phyloP scores from a whole-genome alignment of 2,329 filamentous ascomycete genomes.

The Leptosphaerulina australis region DNA sequence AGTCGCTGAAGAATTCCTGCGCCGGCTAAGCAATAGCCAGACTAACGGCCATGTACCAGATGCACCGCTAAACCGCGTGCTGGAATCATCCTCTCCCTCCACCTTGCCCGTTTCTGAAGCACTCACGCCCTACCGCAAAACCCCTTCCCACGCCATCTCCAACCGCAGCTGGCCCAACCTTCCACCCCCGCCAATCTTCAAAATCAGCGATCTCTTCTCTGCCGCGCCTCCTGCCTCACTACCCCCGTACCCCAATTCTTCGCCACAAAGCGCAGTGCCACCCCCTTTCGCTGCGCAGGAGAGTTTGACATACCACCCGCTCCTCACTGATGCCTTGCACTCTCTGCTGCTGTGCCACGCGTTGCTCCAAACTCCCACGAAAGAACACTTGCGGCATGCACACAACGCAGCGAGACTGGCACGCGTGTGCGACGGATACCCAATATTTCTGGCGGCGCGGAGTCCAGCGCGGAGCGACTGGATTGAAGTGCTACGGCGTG shows the following conservation, averaged over 20 bases:
- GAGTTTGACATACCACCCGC: slow-evolving; percentile 78
- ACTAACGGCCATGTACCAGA: slow-evolving; percentile 8
- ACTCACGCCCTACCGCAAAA: slow-evolving; percentile 51
- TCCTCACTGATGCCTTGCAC: slow-evolving; percentile 79
- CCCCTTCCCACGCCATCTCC: slow-evolving; percentile 30
- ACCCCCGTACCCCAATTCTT: slow-evolving; percentile 65
- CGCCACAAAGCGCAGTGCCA: slow-evolving; percentile 35
- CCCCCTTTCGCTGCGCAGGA: slow-evolving; percentile 59
- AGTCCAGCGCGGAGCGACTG: slow-evolving; percentile 78
- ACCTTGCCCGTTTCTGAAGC: slow-evolving; percentile 47
- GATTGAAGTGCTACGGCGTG: slow-evolving; percentile 73
- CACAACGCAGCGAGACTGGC: slow-evolving; percentile 79
- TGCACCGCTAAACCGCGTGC: slow-evolving; percentile 29
- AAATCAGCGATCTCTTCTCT: slow-evolving; percentile 71
- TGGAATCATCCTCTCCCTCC: slow-evolving; percentile 31
- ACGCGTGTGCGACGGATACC: slow-evolving; percentile 77
- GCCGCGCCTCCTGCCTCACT: slow-evolving; percentile 69
- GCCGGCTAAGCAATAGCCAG: slow-evolving; percentile 29
- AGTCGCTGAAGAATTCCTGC: slow-evolving; percentile 61
- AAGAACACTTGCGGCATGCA: slow-evolving; percentile 78
- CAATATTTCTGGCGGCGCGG: slow-evolving; percentile 75
- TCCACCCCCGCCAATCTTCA: slow-evolving; percentile 58
- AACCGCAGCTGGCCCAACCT: slow-evolving; percentile 53
- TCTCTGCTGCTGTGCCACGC: slow-evolving; percentile 77
- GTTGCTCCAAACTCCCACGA: slow-evolving; percentile 77